Evolutionary conservation across 306 rosid species (phyloP).

Genomic region (Trifolium pratense): DNA sequence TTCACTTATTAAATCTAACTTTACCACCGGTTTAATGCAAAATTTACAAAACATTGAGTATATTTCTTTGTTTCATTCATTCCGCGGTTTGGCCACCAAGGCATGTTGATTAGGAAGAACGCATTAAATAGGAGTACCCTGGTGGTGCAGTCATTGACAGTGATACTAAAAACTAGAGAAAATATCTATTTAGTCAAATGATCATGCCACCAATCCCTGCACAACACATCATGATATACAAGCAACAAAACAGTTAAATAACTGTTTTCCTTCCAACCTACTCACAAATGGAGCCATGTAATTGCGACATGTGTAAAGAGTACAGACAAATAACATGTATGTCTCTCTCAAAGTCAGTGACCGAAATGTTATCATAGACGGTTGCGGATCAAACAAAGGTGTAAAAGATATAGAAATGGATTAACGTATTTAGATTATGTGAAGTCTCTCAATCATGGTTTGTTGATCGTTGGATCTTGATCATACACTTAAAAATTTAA

Average conservation of each 20-base stretch:
- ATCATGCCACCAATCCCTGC: constrained; percentile 36
- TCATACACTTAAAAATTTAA: too few species aligned
- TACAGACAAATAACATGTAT: neutral
- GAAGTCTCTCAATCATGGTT: too few species aligned
- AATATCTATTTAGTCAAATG: constrained; percentile 39
- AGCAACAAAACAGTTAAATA: constrained; percentile 32
- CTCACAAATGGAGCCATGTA: constrained; percentile 10
- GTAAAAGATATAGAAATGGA: too few species aligned
- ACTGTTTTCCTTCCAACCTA: constrained; percentile 23
- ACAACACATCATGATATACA: constrained; percentile 34
- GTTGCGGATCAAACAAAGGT: constrained; percentile 23
- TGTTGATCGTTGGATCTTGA: too few species aligned
- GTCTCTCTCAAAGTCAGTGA: constrained; percentile 18
- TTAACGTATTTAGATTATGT: too few species aligned
- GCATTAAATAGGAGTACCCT: too few species aligned
- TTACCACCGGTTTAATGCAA: too few species aligned
- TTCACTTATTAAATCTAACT: too few species aligned
- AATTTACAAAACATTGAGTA: too few species aligned
- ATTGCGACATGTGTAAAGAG: constrained; percentile 33
- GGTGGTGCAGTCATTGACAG: neutral
- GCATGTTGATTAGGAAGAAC: too few species aligned
- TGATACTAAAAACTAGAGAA: neutral
- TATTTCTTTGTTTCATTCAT: too few species aligned
- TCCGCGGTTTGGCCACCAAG: too few species aligned
- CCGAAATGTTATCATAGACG: constrained; percentile 9